phyloP scores from a whole-genome alignment of 257 asterid species.

The Cruciata laevipes region DNA sequence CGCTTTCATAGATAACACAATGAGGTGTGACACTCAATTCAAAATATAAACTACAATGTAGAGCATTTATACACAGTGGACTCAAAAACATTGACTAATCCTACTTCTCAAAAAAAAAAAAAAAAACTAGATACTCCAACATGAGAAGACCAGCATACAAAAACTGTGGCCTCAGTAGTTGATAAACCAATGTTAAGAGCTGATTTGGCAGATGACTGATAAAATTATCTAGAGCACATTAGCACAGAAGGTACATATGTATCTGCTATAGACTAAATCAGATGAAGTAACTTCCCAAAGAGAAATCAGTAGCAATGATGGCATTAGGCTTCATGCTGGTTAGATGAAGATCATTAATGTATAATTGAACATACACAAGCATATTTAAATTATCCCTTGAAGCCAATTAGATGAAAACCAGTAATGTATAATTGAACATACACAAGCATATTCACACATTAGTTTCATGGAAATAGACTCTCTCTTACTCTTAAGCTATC shows the following conservation, averaged over 20 bases:
- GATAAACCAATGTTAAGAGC: neutral
- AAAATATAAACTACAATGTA: neutral
- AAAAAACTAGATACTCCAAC: neutral
- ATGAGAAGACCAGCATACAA: neutral
- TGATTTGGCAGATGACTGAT: neutral
- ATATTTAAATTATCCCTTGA: neutral
- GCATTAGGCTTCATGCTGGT: neutral
- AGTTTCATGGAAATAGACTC: neutral
- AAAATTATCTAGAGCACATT: neutral
- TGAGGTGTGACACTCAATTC: neutral
- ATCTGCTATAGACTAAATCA: neutral
- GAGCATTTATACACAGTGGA: neutral
- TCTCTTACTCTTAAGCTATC: neutral
- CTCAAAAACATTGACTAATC: neutral
- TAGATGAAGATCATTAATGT: neutral
- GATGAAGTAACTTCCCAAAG: neutral
- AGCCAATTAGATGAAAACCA: neutral
- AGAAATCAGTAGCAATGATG: neutral
- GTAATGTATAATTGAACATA: neutral
- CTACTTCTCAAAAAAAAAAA: neutral
- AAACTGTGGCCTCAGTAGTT: neutral
- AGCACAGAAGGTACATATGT: neutral
- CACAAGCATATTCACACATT: neutral
- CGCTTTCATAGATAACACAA: neutral
- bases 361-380: neutral